A percentile compares a stretch with the other conserved stretches of the same genome.
Conservation (phyloP, 169 alveolate species). For the Plasmodium vivax region DNA sequence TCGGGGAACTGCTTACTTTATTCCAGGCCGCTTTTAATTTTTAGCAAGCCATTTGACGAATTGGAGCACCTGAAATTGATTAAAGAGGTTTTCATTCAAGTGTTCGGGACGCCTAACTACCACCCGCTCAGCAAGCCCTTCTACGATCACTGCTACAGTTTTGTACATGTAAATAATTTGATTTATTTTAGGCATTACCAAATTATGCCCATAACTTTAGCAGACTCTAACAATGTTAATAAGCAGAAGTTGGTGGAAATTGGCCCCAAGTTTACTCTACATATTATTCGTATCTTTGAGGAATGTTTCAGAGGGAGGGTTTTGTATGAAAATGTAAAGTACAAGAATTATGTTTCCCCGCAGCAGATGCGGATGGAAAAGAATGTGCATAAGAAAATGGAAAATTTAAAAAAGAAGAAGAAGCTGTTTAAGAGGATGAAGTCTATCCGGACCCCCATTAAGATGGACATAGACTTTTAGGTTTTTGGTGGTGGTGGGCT, state of each 20-base stretch:
- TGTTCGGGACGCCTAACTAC: conserved; percentile 93
- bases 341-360: conserved; percentile 30
- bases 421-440: not conserved
- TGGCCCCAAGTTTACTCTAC: conserved; percentile 78
- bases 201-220: conserved; percentile 85
- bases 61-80: conserved; percentile 80
- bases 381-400: conserved; percentile 16
- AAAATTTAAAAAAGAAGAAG: conserved; percentile 8
- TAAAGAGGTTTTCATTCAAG: conserved; percentile 79
- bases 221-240: conserved; percentile 84
- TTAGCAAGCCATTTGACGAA: conserved; percentile 89
- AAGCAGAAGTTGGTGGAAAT: conserved; percentile 89
- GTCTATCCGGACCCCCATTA: conserved; percentile 10
- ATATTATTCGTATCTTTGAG: conserved; percentile 64
- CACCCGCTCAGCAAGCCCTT: conserved; percentile 98
- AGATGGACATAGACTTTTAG: conserved; percentile 62
- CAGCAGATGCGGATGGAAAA: conserved; percentile 26
- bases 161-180: conserved; percentile 89
- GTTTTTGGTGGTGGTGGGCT: not conserved
- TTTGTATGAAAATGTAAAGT: conserved; percentile 44
- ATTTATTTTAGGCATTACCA: conserved; percentile 95
- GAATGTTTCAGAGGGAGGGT: conserved; percentile 62
- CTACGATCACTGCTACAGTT: conserved; percentile 94
- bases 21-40: conserved; percentile 95
- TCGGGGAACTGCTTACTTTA: conserved; percentile 95